Conservation (phyloP, 108 stramenopile genomes). For the Nitzschia inconspicua region DNA sequence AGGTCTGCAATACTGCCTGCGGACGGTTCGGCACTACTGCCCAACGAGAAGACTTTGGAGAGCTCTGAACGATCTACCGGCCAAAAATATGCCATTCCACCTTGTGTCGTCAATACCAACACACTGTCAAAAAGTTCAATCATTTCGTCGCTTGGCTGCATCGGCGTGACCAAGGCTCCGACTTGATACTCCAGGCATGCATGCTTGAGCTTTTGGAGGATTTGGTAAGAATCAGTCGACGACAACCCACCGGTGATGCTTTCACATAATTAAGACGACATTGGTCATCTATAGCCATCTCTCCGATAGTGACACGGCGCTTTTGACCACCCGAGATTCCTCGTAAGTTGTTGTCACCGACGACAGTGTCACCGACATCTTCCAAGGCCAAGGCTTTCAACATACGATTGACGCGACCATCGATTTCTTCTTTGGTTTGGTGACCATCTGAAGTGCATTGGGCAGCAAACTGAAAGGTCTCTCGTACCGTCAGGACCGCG, state of each 20-base stretch:
- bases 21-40: too few species aligned
- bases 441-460: conserved; percentile 36
- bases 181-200: too few species aligned
- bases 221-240: too few species aligned
- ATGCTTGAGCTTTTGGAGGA: too few species aligned
- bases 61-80: too few species aligned
- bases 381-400: conserved; percentile 44
- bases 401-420: conserved; percentile 9
- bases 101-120: too few species aligned
- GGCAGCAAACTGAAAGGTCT: conserved; percentile 77
- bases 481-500: conserved; percentile 49
- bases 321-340: conserved; percentile 60
- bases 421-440: conserved; percentile 10
- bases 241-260: conserved; percentile 65
- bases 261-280: too few species aligned
- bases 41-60: too few species aligned
- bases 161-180: conserved; percentile 82
- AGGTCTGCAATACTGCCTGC: too few species aligned
- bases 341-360: conserved; percentile 58
- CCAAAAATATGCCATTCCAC: too few species aligned
- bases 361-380: conserved; percentile 54
- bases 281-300: conserved; percentile 16
- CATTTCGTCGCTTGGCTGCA: conserved; percentile 93
- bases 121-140: conserved; percentile 88
- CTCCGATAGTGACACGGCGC: not conserved